phyloP scores from a whole-genome alignment of 306 rosid species.

The Vicia sativa region DNA sequence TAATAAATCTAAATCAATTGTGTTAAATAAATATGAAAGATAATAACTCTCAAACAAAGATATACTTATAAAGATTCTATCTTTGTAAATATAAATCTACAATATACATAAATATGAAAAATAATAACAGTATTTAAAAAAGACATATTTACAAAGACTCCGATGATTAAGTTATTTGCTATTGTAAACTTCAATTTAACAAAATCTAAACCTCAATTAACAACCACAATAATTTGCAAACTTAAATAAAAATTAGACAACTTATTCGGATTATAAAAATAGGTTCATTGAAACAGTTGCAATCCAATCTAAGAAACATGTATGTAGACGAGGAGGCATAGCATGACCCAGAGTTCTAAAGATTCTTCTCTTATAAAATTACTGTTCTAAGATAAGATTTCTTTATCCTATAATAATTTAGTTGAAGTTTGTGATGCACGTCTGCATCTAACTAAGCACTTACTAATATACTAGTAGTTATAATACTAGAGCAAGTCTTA shows the following conservation, averaged over 20 bases:
- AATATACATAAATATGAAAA: no score
- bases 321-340: constrained; percentile 61
- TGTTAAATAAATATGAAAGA: no score
- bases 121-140: no score
- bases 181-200: not conserved
- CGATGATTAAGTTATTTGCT: no score
- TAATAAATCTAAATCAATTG: no score
- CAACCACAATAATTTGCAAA: constrained; percentile 35
- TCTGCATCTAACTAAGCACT: not conserved
- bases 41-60: no score
- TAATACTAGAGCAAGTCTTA: not conserved
- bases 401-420: constrained; percentile 6
- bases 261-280: constrained; percentile 2
- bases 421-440: constrained; percentile 19
- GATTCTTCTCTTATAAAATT: constrained; percentile 54
- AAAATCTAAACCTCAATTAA: not conserved
- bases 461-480: not conserved
- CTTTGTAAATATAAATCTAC: no score
- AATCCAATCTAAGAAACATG: constrained; percentile 63
- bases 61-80: no score
- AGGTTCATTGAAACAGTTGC: constrained; percentile 42
- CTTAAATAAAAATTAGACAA: constrained; percentile 7
- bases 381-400: constrained; percentile 49
- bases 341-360: constrained; percentile 63
- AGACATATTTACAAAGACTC: no score